phyloP scores from a whole-genome alignment of 805 yeast species.

The Sugiyamaella valdiviana region DNA sequence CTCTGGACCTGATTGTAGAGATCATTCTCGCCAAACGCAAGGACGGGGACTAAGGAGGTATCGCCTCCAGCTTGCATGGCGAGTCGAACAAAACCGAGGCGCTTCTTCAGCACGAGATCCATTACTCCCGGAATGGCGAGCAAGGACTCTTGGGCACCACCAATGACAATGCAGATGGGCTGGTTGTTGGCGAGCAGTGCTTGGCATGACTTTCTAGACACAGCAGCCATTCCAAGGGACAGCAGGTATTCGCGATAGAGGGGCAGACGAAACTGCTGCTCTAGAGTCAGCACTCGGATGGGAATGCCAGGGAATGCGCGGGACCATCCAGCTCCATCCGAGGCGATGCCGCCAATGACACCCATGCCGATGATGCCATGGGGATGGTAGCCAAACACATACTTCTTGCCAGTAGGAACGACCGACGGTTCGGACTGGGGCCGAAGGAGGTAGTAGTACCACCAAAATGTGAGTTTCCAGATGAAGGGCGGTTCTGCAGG shows the following conservation, averaged over 20 bases:
- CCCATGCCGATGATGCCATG: constrained; percentile 95
- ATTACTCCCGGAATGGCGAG: constrained; percentile 53
- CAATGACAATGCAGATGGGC: constrained; percentile 84
- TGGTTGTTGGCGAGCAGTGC: constrained; percentile 56
- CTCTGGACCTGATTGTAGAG: constrained; percentile 48
- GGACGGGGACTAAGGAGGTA: constrained; percentile 74
- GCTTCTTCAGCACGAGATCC: constrained; percentile 63
- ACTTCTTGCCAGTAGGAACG: constrained; percentile 37
- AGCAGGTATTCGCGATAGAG: constrained; percentile 79
- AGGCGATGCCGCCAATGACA: constrained; percentile 74
- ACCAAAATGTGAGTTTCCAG: constrained; percentile 20
- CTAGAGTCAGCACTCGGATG: constrained; percentile 68
- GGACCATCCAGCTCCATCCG: constrained; percentile 71
- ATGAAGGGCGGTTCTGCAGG: constrained; percentile 6
- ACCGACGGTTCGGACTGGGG: constrained; percentile 41
- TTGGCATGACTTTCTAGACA: constrained; percentile 64
- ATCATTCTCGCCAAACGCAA: constrained; percentile 82
- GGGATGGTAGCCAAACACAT: constrained; percentile 91
- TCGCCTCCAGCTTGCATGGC: constrained; percentile 72
- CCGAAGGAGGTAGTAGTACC: constrained; percentile 15
- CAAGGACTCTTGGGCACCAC: constrained; percentile 91
- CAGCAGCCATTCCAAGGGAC: constrained; percentile 78
- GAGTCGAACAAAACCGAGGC: constrained; percentile 84
- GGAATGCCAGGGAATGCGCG: constrained; percentile 77
- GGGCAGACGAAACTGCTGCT: constrained; percentile 81